Conservation (phyloP, 192 early-diverging fungal genomes). For the Chytriomyces sp. region DNA sequence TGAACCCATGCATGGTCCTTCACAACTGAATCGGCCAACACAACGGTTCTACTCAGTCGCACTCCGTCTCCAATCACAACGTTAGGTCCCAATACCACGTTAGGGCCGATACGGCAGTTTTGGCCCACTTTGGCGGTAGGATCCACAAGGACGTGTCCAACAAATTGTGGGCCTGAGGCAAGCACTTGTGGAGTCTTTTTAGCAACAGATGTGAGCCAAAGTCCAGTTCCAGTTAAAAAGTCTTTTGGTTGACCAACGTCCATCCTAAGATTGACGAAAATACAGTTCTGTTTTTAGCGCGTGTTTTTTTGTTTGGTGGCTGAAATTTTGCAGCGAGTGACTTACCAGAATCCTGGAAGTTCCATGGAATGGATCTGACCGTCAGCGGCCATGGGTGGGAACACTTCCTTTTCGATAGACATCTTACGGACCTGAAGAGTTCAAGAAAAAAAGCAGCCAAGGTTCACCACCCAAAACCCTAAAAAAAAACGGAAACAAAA, state of each 20-base stretch:
- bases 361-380: slow-evolving; percentile 90
- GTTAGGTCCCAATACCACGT: slow-evolving; percentile 94
- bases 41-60: slow-evolving; percentile 82
- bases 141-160: slow-evolving; percentile 90
- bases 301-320: too few relatives aligned
- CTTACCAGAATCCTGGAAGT: slow-evolving; percentile 89
- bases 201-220: slow-evolving; percentile 85
- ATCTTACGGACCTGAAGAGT: slow-evolving; percentile 77
- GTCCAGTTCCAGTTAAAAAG: slow-evolving; percentile 91
- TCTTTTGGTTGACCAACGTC: slow-evolving; percentile 99
- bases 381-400: slow-evolving; percentile 89
- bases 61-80: slow-evolving; percentile 92
- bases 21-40: slow-evolving; percentile 81
- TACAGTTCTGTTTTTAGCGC: not conserved
- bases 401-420: slow-evolving; percentile 97
- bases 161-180: slow-evolving; percentile 66
- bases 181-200: slow-evolving; percentile 77
- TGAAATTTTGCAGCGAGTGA: slow-evolving; percentile 14
- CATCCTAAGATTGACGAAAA: slow-evolving; percentile 51
- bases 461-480: too few relatives aligned
- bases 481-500: too few relatives aligned
- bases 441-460: not conserved
- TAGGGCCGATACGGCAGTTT: slow-evolving; percentile 95
- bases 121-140: slow-evolving; percentile 92
- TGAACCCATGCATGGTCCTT: slow-evolving; percentile 90